These are phyloP conservation scores for Furcasterigmium furcatum DNA, from an alignment of 2,329 filamentous ascomycete species.

Conservation along the genomic window DNA sequence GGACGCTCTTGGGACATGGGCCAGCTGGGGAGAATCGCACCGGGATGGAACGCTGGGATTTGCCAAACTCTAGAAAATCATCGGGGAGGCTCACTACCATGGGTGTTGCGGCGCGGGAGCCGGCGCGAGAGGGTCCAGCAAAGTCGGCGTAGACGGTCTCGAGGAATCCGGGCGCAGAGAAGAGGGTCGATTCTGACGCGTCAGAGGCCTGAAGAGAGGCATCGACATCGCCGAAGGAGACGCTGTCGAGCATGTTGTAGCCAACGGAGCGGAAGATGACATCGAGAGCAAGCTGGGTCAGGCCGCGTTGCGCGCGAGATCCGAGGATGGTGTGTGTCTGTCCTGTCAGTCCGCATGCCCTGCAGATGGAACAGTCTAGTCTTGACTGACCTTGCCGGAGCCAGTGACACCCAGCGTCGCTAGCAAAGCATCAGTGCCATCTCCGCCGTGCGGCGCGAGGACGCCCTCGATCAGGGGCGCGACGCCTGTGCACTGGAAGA, in stretches of 20 bases:
- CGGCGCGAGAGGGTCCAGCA: slow-evolving; percentile 50
- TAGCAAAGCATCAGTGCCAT: slow-evolving; percentile 83
- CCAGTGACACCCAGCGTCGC: slow-evolving; percentile 93
- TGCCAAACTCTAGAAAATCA: background rate
- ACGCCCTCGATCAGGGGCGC: slow-evolving; percentile 77
- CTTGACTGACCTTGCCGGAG: slow-evolving; percentile 76
- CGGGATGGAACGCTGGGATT: background rate
- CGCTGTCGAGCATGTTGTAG: slow-evolving; percentile 63
- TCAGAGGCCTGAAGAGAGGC: slow-evolving; percentile 75
- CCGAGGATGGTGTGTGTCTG: slow-evolving; percentile 96
- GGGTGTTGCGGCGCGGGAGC: slow-evolving; percentile 66
- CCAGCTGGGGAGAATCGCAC: slow-evolving; percentile 19
- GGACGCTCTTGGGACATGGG: slow-evolving; percentile 32
- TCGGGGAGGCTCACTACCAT: slow-evolving; percentile 37
- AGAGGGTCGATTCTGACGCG: slow-evolving; percentile 74
- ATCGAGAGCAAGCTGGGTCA: slow-evolving; percentile 90
- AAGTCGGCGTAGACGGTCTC: slow-evolving; percentile 73
- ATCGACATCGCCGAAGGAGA: slow-evolving; percentile 58
- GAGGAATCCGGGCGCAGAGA: slow-evolving; percentile 71
- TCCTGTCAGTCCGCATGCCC: background rate
- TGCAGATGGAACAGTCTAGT: background rate
- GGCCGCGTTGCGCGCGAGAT: slow-evolving; percentile 77
- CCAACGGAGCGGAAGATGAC: slow-evolving; percentile 82
- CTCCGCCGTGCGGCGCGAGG: slow-evolving; percentile 65
- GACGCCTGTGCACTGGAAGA: slow-evolving; percentile 80